Evolutionary conservation across 202 grass and related monocot genomes (phyloP), one percentile per base, ranked within the genome.

Genomic region (Thinopyrum obtusiflorum): DNA sequence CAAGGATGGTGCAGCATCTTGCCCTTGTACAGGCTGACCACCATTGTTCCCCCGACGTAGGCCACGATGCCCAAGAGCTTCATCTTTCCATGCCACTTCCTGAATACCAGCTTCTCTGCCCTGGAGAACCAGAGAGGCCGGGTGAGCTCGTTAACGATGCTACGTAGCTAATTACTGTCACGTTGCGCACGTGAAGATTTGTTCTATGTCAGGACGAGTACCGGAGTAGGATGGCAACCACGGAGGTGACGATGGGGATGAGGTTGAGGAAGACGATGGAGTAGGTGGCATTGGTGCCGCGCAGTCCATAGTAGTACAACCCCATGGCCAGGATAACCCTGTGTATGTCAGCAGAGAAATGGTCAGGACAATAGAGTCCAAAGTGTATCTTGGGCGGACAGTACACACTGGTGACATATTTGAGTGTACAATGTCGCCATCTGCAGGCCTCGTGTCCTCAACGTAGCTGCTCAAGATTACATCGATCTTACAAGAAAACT

Each of bases 231-330:
- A 84, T 33, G n/a, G 90, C 83, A 4, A 83, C 66, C 9, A 83
- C 4, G 31, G 79, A 89, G 36, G 86, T 86, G 37, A 84, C 39
- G 1, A 89, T 21, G 18, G 90, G 86, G 49, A 86, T 83, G 14
- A 88, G 31, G 36, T 92, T 92, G 1, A 88, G 26, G 76, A 92
- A 92, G 35, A 60, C 49, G 36, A 73, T 61, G 1, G 86, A 83
- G 26, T 86, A 92, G 0, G 86, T 32, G 5, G 90, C 74, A 10
- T 27, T 88, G 4, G 90, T 91, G 73, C 29, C 47, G 0, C 71
- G 71, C 2, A 77, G 26, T 25, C 91, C 91, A 24, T 89, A 89
- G 63, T 89, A 92, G 77, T 92, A 47, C 0, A 92, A 53, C 1
- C 81, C 84, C 70, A 87, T 83, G 3, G 80, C 84, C 0, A 92